Percentiles rank a stretch among this genome's conserved stretches.
These are phyloP conservation scores for Austroboletus novae-zelandiae DNA, from an alignment of 1,284 basidiomycete species.

Conservation along the genomic window DNA sequence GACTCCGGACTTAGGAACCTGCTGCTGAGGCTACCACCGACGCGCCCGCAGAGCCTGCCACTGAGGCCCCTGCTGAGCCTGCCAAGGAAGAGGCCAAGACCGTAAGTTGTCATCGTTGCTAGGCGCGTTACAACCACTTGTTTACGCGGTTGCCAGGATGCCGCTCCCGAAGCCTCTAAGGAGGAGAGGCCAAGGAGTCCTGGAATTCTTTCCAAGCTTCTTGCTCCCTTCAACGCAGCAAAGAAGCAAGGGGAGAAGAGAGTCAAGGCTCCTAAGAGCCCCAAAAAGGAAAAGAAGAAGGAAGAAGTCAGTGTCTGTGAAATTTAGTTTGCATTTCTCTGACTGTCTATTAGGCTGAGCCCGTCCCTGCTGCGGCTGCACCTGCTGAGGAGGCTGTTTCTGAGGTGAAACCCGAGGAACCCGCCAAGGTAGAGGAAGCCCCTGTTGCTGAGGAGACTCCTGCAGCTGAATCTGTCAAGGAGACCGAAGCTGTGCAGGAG, in stretches of 20 bases:
- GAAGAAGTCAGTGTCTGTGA: conserved; percentile 49
- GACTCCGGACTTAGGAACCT: conserved; percentile 29
- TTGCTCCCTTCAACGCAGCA: conserved; percentile 61
- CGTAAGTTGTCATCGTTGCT: conserved; percentile 33
- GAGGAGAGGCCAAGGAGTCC: conserved; percentile 79
- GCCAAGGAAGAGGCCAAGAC: conserved; percentile 61
- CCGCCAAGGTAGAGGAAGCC: conserved; percentile 42
- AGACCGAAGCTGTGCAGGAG: conserved; percentile 41
- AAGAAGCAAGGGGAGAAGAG: conserved; percentile 46
- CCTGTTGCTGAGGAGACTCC: conserved; percentile 22
- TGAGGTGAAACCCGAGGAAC: conserved; percentile 37
- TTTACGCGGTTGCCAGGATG: conserved; percentile 27
- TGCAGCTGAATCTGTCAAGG: conserved; percentile 52
- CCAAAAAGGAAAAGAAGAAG: conserved; percentile 72
- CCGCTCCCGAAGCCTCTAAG: conserved; percentile 49
- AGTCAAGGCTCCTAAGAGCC: conserved; percentile 48
- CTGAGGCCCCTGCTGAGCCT: conserved; percentile 38
- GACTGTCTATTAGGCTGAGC: conserved; percentile 14
- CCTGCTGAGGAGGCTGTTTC: conserved; percentile 37
- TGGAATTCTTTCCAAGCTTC: conserved; percentile 64
- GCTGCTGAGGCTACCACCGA: conserved; percentile 33
- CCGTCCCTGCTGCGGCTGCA: conserved; percentile 17
- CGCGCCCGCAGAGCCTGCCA: conserved; percentile 38
- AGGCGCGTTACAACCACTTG: conserved; percentile 1
- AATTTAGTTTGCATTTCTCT: neutral